Evolutionary conservation across 306 rosid genomes (phyloP), one percentile per base, ranked within the genome.

Genomic region (Pachyrhizus erosus): DNA sequence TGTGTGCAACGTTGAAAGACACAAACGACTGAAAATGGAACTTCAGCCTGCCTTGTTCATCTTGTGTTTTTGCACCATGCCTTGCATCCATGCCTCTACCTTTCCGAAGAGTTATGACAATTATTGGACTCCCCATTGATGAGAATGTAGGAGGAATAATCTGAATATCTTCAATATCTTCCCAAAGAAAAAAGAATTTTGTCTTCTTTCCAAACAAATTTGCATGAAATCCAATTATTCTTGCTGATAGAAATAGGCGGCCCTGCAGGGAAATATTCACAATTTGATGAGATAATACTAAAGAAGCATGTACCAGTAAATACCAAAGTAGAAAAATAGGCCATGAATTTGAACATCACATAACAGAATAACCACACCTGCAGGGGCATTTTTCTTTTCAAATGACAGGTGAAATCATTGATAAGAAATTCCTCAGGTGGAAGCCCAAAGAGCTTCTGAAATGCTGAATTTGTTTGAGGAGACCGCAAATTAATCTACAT

Each of bases 391-490:
- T 93, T 96, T 79, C 98, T 88, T 86, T 93, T 96, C 90, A 96
- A 85, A 84, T 96, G 99, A 84, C 99, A 96, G 29, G 98, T 96
- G 81, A 96, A 96, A 82, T 92, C 99, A 49, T 93, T 96, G 82
- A 96, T 96, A 84, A 96, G 99, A 90, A 96, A 96, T 83, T 96
- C 99, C 91, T 93, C 99, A 0, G 91, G 89, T 67, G 99, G 98
- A 89, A 96, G 97, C 64, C 84, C 97, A 81, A 96, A 96, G 58
- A 92, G 88, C 84, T 89, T 96, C 83, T 96, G 99, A 75, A 96
- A 96, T 65, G 98, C 90, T 57, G 94, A 96, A 81, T 96, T 96
- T 78, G 99, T 88, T 81, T 96, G 99, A 78, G 98, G 99, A 80
- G 99, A 96, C 80, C 98, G 97, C 88, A 90, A 58, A 77, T 82